A percentile compares a stretch with the other conserved stretches of the same genome.
These are phyloP conservation scores for Melampsora larici-populina DNA, from an alignment of 1,284 basidiomycete genomes.

Conservation along the genomic window DNA sequence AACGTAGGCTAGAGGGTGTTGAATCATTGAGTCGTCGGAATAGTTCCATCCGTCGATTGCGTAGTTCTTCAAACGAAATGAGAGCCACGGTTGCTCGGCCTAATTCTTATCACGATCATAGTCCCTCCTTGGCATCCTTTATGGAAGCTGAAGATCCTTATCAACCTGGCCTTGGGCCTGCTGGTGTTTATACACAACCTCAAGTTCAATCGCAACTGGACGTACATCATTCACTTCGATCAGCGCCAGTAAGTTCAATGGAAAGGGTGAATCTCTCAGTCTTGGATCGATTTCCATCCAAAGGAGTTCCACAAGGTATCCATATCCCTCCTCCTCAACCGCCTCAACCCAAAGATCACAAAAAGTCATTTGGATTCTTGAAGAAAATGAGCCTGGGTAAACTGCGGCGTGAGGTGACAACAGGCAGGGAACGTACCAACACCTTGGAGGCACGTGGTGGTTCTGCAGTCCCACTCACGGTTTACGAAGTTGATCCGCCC, in stretches of 20 bases:
- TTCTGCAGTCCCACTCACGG: background rate
- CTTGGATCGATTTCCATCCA: constrained; percentile 8
- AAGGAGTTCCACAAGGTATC: background rate
- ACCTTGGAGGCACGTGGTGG: background rate
- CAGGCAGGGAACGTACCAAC: background rate
- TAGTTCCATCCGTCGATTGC: constrained; percentile 21
- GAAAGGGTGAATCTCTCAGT: no score
- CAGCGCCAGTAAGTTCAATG: no score
- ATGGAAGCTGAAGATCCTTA: constrained; percentile 18
- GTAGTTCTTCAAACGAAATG: constrained; percentile 27
- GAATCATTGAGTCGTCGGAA: background rate
- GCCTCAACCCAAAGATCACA: constrained; percentile 4
- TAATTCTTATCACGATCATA: constrained; percentile 13
- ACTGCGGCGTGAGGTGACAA: constrained; percentile 25
- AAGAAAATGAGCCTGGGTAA: constrained; percentile 42
- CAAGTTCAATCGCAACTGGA: background rate
- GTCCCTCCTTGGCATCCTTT: background rate
- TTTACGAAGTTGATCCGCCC: background rate
- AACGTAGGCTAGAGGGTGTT: no score
- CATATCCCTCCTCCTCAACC: background rate
- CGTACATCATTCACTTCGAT: no score
- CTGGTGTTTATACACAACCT: background rate
- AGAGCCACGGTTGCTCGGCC: background rate
- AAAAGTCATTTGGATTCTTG: constrained; percentile 42
- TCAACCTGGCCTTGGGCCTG: constrained; percentile 1